Evolutionary conservation across 2,329 filamentous ascomycete species (phyloP), one percentile per base, ranked within the genome.

Genomic region (Cryphonectria japonica): DNA sequence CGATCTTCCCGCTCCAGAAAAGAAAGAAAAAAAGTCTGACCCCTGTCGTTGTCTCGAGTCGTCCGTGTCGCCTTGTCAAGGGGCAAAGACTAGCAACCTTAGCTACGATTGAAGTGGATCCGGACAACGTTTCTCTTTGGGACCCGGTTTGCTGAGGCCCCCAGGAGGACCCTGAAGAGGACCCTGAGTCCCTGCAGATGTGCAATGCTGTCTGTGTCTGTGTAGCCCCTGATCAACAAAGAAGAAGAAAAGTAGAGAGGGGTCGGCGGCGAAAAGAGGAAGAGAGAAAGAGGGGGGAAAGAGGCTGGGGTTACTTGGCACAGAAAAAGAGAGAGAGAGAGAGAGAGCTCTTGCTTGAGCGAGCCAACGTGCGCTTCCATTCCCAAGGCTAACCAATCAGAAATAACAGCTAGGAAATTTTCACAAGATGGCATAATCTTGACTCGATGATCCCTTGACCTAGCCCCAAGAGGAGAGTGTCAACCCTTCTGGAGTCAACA

Each of bases 161-260:
- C 26, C 26, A 59, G 26, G 46, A 59, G 54, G 54, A 59, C 54
- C 54, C 54, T 59, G 54, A 59, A 32, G 54, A 59, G 54, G 54
- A 59, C 54, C 54, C 54, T 59, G 54, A 59, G 54, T 59, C 60
- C 34, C 34, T 34, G 34, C 34, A 6, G 34, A 0, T 62, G 32
- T n/a, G 59, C 37, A 22, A 22, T 26, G 60, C n/a, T 62, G 34
- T 22, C 19, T 37, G 22, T 37, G 8, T 37, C 37, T 37, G 9
- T 39, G 8, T 13, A 29, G 16, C 29, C 54, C 54, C 54, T 59
- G 62, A 43, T 29, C 39, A 7, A 43, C 16, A 4, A 39, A 52
- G 37, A 32, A 14, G 19, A 61, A 61, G n/a, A 26, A 62, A 68
- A 6, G 4, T n/a, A 26, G 11, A 29, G 2, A 22, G 8, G 26